These are phyloP conservation scores for Meira nashicola DNA, from an alignment of 1,284 basidiomycete genomes.

Conservation along the genomic window DNA sequence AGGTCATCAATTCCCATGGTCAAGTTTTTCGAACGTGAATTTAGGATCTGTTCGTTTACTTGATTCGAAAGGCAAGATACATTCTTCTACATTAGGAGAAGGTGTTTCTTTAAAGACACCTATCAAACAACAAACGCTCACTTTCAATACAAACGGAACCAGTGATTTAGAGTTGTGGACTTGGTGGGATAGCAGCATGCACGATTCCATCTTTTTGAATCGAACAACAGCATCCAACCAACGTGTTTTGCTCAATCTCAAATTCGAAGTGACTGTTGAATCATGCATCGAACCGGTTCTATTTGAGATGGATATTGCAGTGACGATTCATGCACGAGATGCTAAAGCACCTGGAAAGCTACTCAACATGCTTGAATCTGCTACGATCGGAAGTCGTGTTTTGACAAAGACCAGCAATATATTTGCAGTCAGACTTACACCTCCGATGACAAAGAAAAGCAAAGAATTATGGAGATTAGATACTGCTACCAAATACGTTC, in stretches of 20 bases:
- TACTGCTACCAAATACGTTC: constrained; percentile 86
- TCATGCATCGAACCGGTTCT: constrained; percentile 74
- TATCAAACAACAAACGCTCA: constrained; percentile 31
- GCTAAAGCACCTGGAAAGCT: constrained; percentile 76
- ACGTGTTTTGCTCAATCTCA: constrained; percentile 71
- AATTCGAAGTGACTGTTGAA: constrained; percentile 65
- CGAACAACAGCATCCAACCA: constrained; percentile 73
- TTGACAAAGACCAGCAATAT: constrained; percentile 63
- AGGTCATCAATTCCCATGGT: constrained; percentile 81
- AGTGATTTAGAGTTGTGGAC: constrained; percentile 34
- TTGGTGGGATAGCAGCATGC: constrained; percentile 90
- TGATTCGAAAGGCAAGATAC: constrained; percentile 75
- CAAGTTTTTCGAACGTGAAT: constrained; percentile 68
- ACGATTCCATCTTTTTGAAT: constrained; percentile 80
- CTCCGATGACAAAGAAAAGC: constrained; percentile 77
- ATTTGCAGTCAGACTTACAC: constrained; percentile 73
- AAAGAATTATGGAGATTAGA: constrained; percentile 90
- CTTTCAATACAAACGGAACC: constrained; percentile 36
- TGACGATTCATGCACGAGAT: constrained; percentile 80
- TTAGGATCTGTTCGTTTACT: constrained; percentile 77
- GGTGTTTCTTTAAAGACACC: constrained; percentile 30
- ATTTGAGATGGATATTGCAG: constrained; percentile 79
- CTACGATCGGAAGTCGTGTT: constrained; percentile 58
- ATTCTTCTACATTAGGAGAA: constrained; percentile 62
- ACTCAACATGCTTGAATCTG: constrained; percentile 58